Conservation (phyloP, 225 moss, liverwort and hornwort genomes). For the Sphagnum contortum region DNA sequence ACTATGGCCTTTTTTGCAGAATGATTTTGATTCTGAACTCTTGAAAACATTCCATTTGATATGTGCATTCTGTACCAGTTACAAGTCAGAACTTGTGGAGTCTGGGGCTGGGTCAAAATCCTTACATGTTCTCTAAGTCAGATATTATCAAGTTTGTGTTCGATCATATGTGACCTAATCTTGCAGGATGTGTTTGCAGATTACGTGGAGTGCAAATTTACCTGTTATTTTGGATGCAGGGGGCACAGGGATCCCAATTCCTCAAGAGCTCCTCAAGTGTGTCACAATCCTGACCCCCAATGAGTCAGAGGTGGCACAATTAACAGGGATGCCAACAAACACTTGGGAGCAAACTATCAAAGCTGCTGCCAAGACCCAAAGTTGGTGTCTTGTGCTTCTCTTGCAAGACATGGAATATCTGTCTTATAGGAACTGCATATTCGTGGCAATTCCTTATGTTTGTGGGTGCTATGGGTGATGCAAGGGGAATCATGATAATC, state of each 20-base stretch:
- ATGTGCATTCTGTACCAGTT: no score
- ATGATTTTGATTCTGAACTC: neutral
- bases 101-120: neutral
- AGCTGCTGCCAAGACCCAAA: constrained; percentile 46
- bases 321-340: constrained; percentile 54
- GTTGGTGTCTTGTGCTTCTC: constrained; percentile 26
- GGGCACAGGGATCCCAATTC: constrained; percentile 47
- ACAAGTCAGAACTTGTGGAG: no score
- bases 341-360: constrained; percentile 41
- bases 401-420: neutral
- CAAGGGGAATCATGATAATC: no score
- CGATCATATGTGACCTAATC: constrained; percentile 24
- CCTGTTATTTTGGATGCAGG: constrained; percentile 65
- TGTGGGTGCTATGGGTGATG: neutral
- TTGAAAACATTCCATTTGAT: neutral
- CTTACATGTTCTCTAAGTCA: no score
- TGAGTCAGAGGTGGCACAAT: constrained; percentile 53
- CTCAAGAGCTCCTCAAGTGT: constrained; percentile 66
- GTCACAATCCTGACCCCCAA: constrained; percentile 57
- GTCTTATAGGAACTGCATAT: no score
- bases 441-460: no score
- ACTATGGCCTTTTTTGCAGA: neutral
- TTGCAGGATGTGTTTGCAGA: constrained; percentile 42
- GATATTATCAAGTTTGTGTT: neutral
- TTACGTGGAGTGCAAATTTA: constrained; percentile 64